These are phyloP conservation scores for Neoascochyta sp. DNA, from an alignment of 2,329 filamentous ascomycete species.

Conservation along the genomic window DNA sequence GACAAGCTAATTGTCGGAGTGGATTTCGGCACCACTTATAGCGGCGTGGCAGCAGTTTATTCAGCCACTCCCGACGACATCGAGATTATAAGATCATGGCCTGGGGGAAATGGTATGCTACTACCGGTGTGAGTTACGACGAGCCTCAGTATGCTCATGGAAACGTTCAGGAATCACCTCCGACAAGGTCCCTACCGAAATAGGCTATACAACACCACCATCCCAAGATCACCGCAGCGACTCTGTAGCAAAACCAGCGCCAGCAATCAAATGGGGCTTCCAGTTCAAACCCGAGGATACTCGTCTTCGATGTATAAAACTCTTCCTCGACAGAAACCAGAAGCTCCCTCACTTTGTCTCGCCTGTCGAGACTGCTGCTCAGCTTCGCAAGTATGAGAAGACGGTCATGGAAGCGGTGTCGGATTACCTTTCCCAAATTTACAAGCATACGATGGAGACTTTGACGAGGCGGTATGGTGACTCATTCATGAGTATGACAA, in stretches of 20 bases:
- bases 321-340: slow-evolving; percentile 76
- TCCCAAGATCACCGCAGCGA: slow-evolving; percentile 16
- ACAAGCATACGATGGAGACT: slow-evolving; percentile 74
- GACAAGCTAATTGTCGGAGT: slow-evolving; percentile 73
- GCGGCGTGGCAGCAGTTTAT: slow-evolving; percentile 70
- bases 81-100: slow-evolving; percentile 79
- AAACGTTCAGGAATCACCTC: slow-evolving; percentile 60
- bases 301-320: slow-evolving; percentile 75
- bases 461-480: slow-evolving; percentile 71
- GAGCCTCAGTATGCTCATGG: slow-evolving; percentile 9
- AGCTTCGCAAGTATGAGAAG: slow-evolving; percentile 70
- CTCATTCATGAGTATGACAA: slow-evolving; percentile 71
- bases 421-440: slow-evolving; percentile 74
- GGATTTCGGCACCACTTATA: slow-evolving; percentile 83
- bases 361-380: slow-evolving; percentile 70
- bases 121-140: background rate
- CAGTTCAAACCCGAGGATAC: slow-evolving; percentile 76
- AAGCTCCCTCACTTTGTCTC: slow-evolving; percentile 78
- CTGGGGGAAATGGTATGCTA: slow-evolving; percentile 64
- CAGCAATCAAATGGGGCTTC: slow-evolving; percentile 68
- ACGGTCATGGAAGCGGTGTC: slow-evolving; percentile 75
- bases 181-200: slow-evolving; percentile 80
- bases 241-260: slow-evolving; percentile 14
- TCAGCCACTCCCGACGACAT: slow-evolving; percentile 74
- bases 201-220: slow-evolving; percentile 49